phyloP scores from a whole-genome alignment of 192 early-diverging fungal genomes.

The Rhizophagus prolifer region DNA sequence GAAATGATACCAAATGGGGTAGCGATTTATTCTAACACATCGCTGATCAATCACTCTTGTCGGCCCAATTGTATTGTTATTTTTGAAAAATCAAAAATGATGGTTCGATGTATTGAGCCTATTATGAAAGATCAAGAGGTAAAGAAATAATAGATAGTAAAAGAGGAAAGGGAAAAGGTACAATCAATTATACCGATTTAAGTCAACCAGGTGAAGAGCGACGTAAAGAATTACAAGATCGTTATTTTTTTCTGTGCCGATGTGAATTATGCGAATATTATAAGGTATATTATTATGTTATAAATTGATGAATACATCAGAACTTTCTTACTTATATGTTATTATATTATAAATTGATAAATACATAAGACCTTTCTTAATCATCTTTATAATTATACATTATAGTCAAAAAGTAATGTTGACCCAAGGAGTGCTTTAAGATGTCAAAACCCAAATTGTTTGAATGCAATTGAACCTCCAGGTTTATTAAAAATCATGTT shows the following conservation, averaged over 20 bases:
- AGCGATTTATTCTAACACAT: constrained; percentile 40
- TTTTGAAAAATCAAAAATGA: constrained; percentile 35
- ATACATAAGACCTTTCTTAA: too few relatives aligned
- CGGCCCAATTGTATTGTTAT: constrained; percentile 40
- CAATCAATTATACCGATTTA: constrained; percentile 42
- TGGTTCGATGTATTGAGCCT: constrained; percentile 33
- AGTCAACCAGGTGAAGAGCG: constrained; percentile 33
- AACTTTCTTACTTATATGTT: background rate
- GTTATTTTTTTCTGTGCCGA: constrained; percentile 44
- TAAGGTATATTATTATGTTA: constrained; percentile 2
- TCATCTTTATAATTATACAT: background rate
- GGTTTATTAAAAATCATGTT: constrained; percentile 21
- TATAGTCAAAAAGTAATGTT: background rate
- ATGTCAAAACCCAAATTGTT: constrained; percentile 19
- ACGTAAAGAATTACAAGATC: constrained; percentile 33
- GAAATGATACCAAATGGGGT: constrained; percentile 45
- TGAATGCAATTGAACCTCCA: constrained; percentile 24
- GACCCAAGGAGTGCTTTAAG: constrained; percentile 28
- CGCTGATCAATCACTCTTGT: constrained; percentile 51
- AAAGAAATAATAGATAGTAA: too few relatives aligned
- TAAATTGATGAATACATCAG: too few relatives aligned
- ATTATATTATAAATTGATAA: background rate
- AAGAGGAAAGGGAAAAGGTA: background rate
- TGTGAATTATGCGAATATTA: constrained; percentile 34
- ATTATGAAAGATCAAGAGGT: constrained; percentile 44